Conservation (phyloP, 345 rosid genomes). For the Moricandia moricandioides region DNA sequence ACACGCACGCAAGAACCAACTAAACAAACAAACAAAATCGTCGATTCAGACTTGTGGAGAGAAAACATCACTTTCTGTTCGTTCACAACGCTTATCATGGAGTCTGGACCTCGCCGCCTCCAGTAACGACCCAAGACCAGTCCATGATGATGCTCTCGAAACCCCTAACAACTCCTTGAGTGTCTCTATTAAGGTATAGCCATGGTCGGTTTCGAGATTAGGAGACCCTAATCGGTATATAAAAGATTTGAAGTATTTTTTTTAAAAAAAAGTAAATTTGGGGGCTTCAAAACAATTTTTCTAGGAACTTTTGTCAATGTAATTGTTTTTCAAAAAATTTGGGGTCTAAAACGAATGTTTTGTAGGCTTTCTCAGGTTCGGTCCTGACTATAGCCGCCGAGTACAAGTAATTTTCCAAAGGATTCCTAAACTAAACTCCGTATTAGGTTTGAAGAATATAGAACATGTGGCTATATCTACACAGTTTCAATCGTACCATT, state of each 20-base stretch:
- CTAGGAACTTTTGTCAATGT: too few relatives aligned
- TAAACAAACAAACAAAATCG: background rate
- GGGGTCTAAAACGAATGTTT: too few relatives aligned
- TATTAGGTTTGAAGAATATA: background rate
- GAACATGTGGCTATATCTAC: background rate
- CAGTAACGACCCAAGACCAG: background rate
- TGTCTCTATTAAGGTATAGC: too few relatives aligned
- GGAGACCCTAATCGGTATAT: too few relatives aligned
- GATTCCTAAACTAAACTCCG: background rate
- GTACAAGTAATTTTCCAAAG: background rate
- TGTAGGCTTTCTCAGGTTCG: too few relatives aligned
- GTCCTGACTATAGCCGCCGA: conserved; percentile 4
- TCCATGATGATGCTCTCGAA: background rate
- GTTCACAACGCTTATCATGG: background rate
- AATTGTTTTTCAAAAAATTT: too few relatives aligned
- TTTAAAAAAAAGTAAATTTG: too few relatives aligned
- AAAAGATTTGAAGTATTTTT: too few relatives aligned
- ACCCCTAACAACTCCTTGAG: background rate
- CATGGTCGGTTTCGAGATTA: too few relatives aligned
- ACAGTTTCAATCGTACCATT: background rate
- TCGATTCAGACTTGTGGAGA: background rate
- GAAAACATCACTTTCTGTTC: background rate
- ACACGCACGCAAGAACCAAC: background rate
- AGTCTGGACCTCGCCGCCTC: background rate
- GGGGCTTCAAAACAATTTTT: too few relatives aligned